Percentiles rank a stretch among this genome's conserved stretches.
These are phyloP conservation scores for Alternaria atra DNA, from an alignment of 2,329 filamentous ascomycete genomes.

Conservation along the genomic window DNA sequence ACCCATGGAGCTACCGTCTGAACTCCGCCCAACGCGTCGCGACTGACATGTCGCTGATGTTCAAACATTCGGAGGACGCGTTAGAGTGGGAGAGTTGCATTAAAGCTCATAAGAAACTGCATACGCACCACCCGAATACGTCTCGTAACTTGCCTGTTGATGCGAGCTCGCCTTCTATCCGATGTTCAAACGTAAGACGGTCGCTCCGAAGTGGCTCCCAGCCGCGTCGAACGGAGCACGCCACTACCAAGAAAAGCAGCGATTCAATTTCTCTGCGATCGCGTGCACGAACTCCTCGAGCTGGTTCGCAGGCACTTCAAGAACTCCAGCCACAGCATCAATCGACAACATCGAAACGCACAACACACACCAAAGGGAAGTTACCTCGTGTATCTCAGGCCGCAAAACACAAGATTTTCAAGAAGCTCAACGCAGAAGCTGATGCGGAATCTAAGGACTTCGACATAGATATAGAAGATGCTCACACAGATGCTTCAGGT, in stretches of 20 bases:
- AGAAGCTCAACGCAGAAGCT: conserved; percentile 8
- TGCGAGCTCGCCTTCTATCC: neutral
- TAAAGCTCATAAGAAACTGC: conserved; percentile 16
- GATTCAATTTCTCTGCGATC: neutral
- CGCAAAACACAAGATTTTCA: conserved; percentile 21
- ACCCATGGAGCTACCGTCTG: conserved; percentile 32
- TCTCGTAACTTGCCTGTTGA: conserved; percentile 10
- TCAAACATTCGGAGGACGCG: conserved; percentile 28
- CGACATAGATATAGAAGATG: conserved; percentile 7
- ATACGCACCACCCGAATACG: neutral
- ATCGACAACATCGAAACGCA: neutral
- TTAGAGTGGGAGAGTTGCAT: conserved; percentile 30
- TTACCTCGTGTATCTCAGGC: conserved; percentile 25
- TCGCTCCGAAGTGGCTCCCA: neutral
- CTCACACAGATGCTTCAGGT: neutral
- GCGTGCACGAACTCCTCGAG: neutral
- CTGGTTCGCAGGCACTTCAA: neutral
- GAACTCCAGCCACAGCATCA: neutral
- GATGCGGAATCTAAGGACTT: neutral
- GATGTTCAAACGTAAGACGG: neutral
- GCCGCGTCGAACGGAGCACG: neutral
- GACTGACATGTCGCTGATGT: conserved; percentile 33
- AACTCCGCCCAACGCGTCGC: conserved; percentile 29
- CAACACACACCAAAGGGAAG: conserved; percentile 22
- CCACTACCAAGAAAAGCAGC: neutral